phyloP scores from a whole-genome alignment of 1,284 basidiomycete genomes.

The Trichosporon faecale region DNA sequence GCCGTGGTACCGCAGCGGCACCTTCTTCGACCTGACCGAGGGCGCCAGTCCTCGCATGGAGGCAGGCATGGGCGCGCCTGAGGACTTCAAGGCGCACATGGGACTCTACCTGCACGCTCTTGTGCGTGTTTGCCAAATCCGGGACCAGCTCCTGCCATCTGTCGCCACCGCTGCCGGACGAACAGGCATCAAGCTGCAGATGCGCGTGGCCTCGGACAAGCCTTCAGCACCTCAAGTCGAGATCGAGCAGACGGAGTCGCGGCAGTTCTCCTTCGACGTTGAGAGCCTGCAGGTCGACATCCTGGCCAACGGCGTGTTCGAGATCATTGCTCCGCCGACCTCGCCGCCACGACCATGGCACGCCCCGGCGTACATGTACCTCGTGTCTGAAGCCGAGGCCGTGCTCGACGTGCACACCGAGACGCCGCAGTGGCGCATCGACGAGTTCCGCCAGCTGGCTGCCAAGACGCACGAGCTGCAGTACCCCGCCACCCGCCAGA shows the following conservation, averaged over 20 bases:
- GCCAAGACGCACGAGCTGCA: constrained; percentile 10
- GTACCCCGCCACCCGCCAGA: constrained; percentile 4
- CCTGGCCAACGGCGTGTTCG: constrained; percentile 5
- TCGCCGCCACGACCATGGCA: neutral
- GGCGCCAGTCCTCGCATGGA: neutral
- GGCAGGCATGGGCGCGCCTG: neutral
- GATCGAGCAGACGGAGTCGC: neutral
- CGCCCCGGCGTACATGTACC: constrained; percentile 1
- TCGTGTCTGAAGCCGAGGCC: neutral
- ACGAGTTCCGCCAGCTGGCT: neutral
- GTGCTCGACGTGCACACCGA: neutral
- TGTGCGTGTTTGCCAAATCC: neutral
- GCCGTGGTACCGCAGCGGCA: neutral
- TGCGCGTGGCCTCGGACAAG: neutral
- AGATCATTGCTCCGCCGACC: neutral
- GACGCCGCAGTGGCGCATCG: constrained; percentile 6
- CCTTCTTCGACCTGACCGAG: constrained; percentile 3
- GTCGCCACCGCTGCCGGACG: neutral
- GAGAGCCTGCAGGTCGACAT: constrained; percentile 3
- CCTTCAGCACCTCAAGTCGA: neutral
- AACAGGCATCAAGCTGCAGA: constrained; percentile 9
- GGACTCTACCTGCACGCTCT: constrained; percentile 1
- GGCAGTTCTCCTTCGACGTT: constrained; percentile 3
- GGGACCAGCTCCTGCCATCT: neutral
- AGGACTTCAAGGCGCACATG: constrained; percentile 5